phyloP scores from a whole-genome alignment of 208 protist species.

The Trypanosoma scelopori region DNA sequence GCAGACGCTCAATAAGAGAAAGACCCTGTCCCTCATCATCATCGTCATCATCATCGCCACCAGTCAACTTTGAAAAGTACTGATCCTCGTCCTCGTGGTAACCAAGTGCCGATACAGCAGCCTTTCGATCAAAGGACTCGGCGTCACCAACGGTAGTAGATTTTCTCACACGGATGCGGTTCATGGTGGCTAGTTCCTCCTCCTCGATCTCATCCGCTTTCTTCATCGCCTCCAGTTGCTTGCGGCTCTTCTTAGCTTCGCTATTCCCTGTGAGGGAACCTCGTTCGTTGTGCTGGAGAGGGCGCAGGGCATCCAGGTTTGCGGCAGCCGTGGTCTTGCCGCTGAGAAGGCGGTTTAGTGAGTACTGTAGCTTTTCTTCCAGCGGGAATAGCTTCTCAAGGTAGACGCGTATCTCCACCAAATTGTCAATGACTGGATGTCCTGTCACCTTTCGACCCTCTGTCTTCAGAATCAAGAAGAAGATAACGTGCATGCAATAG shows the following conservation, averaged over 20 bases:
- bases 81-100: slow-evolving; percentile 92
- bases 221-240: slow-evolving; percentile 55
- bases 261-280: slow-evolving; percentile 33
- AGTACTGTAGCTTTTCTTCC: slow-evolving; percentile 96
- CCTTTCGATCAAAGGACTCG: slow-evolving; percentile 29
- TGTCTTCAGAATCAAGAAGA: slow-evolving; percentile 93
- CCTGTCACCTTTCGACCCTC: slow-evolving; percentile 91
- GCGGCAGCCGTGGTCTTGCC: slow-evolving; percentile 69
- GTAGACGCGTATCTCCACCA: slow-evolving; percentile 93
- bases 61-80: slow-evolving; percentile 86
- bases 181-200: slow-evolving; percentile 84
- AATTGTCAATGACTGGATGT: slow-evolving; percentile 93
- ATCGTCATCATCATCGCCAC: slow-evolving; percentile 30
- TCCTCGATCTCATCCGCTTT: slow-evolving; percentile 82
- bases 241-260: slow-evolving; percentile 65
- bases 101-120: slow-evolving; percentile 56
- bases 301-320: slow-evolving; percentile 65
- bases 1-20: slow-evolving; percentile 79
- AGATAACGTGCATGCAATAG: slow-evolving; percentile 95
- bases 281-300: slow-evolving; percentile 47
- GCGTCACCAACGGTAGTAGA: slow-evolving; percentile 43
- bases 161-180: slow-evolving; percentile 79
- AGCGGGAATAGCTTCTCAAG: slow-evolving; percentile 95
- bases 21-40: slow-evolving; percentile 59
- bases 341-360: slow-evolving; percentile 92